Conservation (phyloP, 768 basidiomycete genomes). For the Pisolithus marmoratus region DNA sequence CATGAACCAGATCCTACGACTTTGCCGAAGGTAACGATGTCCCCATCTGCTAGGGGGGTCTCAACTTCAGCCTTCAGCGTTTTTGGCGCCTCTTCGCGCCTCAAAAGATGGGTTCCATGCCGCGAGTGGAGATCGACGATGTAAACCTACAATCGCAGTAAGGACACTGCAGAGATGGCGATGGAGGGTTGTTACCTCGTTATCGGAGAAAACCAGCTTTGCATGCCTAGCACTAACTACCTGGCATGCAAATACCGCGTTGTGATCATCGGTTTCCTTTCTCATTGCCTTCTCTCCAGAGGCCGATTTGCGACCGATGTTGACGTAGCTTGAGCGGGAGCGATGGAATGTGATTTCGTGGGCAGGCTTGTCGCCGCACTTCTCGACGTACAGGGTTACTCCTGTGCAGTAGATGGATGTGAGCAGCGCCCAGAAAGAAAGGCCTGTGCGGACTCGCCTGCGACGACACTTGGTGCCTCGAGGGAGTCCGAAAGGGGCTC, state of each 20-base stretch:
- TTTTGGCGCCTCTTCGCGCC: constrained; percentile 45
- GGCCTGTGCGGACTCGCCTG: constrained; percentile 34
- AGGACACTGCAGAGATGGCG: constrained; percentile 15
- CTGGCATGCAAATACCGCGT: constrained; percentile 66
- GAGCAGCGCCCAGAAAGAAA: constrained; percentile 8
- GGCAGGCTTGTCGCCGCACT: constrained; percentile 38
- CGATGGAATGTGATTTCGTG: constrained; percentile 50
- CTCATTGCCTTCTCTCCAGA: constrained; percentile 37
- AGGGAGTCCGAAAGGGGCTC: constrained; percentile 25
- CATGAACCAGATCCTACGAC: constrained; percentile 58
- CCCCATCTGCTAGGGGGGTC: constrained; percentile 56
- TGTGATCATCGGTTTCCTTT: constrained; percentile 36
- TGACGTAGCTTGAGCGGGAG: constrained; percentile 43
- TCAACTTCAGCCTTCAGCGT: constrained; percentile 51
- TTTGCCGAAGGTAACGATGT: constrained; percentile 74
- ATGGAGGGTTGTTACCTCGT: constrained; percentile 45
- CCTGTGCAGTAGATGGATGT: constrained; percentile 34
- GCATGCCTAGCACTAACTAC: constrained; percentile 79
- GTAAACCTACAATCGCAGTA: constrained; percentile 45
- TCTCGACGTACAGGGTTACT: constrained; percentile 53
- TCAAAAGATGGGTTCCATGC: constrained; percentile 68
- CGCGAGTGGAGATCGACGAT: constrained; percentile 68
- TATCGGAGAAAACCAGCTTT: constrained; percentile 67
- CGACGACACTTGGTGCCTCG: constrained; percentile 27
- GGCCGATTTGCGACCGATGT: constrained; percentile 64